phyloP scores from a whole-genome alignment of 257 asterid genomes.

The Cynanchum wilfordii region DNA sequence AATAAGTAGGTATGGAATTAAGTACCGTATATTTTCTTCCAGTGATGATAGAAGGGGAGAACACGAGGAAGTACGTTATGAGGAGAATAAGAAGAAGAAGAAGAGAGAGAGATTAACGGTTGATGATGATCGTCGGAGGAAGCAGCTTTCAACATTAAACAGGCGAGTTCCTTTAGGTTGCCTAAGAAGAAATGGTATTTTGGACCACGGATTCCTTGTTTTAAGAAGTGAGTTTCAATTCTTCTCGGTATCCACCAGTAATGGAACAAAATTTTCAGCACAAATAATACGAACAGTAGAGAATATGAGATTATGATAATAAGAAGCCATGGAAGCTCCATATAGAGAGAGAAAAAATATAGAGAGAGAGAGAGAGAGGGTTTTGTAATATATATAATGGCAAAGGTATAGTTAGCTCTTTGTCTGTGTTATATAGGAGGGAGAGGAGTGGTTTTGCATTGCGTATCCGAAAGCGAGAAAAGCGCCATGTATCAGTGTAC shows the following conservation, averaged over 20 bases:
- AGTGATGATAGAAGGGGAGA: slow-evolving; percentile 83
- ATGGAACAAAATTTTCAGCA: slow-evolving; percentile 34
- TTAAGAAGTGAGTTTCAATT: slow-evolving; percentile 46
- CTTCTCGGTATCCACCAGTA: slow-evolving; percentile 79
- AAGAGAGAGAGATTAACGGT: slow-evolving; percentile 45
- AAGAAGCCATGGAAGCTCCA: slow-evolving; percentile 18
- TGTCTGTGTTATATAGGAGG: slow-evolving; percentile 51
- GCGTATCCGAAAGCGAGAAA: slow-evolving; percentile 8
- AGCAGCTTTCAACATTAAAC: slow-evolving; percentile 50
- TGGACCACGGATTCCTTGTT: slow-evolving; percentile 83
- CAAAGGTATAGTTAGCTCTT: slow-evolving; percentile 2
- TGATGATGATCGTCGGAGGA: slow-evolving; percentile 21
- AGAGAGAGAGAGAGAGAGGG: neutral
- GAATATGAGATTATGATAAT: slow-evolving; percentile 24
- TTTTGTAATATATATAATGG: too few relatives aligned
- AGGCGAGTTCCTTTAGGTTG: slow-evolving; percentile 68
- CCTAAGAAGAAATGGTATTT: slow-evolving; percentile 64
- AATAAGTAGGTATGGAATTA: too few relatives aligned
- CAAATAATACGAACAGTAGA: slow-evolving; percentile 14
- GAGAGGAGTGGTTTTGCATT: neutral
- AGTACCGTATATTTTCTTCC: slow-evolving; percentile 83
- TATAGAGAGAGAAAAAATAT: neutral
- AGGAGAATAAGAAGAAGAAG: slow-evolving; percentile 29
- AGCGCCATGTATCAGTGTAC: neutral
- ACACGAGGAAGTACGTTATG: slow-evolving; percentile 93